Evolutionary conservation across 345 rosid genomes (phyloP).

Genomic region (Bruguiera gymnorhiza): DNA sequence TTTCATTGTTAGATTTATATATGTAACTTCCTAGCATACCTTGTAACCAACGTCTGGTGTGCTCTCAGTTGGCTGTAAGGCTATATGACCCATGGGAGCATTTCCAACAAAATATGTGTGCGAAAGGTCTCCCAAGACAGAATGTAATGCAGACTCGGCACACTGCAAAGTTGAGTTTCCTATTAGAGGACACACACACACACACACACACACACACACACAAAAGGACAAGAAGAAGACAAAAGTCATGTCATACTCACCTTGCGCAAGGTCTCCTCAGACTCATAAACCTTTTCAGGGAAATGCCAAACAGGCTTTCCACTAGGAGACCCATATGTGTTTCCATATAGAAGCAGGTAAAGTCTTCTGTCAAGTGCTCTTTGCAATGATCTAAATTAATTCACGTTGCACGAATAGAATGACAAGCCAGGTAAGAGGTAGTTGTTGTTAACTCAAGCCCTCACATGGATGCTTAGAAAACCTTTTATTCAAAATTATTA

Average conservation of each 20-base stretch:
- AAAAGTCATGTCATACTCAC: constrained; percentile 28
- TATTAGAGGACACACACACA: neutral
- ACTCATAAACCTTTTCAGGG: constrained; percentile 78
- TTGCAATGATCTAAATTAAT: constrained; percentile 50
- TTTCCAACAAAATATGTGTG: constrained; percentile 93
- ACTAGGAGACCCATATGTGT: constrained; percentile 48
- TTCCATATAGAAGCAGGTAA: constrained; percentile 78
- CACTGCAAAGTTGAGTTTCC: constrained; percentile 47
- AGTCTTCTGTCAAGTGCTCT: constrained; percentile 87
- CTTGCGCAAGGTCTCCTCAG: constrained; percentile 89
- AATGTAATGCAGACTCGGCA: constrained; percentile 80
- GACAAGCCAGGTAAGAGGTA: too few relatives aligned
- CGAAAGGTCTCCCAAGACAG: constrained; percentile 73
- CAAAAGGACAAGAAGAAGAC: neutral
- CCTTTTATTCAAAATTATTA: neutral
- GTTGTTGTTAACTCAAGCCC: too few relatives aligned
- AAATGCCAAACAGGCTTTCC: constrained; percentile 86
- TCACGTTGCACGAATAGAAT: neutral
- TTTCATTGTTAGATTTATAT: neutral
- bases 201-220: neutral
- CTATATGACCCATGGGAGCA: constrained; percentile 95
- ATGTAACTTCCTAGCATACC: constrained; percentile 36
- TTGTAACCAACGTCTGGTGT: constrained; percentile 44
- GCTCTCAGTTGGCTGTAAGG: constrained; percentile 40
- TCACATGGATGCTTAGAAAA: too few relatives aligned